Conservation (phyloP, 441 rosid species). For the Erodium chrysanthum region DNA sequence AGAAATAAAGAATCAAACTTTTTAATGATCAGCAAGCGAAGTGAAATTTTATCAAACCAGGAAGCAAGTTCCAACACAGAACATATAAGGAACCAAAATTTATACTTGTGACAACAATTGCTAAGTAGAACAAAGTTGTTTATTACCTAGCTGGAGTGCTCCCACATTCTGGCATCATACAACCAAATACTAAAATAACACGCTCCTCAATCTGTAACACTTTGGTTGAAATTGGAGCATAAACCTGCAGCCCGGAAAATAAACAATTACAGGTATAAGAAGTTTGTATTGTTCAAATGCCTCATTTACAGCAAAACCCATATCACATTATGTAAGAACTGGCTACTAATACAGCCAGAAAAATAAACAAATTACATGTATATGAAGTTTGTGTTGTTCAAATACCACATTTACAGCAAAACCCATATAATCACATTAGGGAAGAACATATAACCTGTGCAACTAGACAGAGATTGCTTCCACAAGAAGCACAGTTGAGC, state of each 20-base stretch:
- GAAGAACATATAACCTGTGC: slow-evolving; percentile 44
- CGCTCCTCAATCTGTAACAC: slow-evolving; percentile 46
- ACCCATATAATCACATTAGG: neutral
- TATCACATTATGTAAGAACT: too few species aligned
- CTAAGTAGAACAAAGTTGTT: too few species aligned
- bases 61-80: too few species aligned
- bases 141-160: slow-evolving; percentile 46
- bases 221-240: slow-evolving; percentile 53
- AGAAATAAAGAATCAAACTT: neutral
- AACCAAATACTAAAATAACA: slow-evolving; percentile 54
- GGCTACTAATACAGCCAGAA: too few species aligned
- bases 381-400: too few species aligned
- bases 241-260: slow-evolving; percentile 32
- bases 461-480: slow-evolving; percentile 51
- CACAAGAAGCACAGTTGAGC: slow-evolving; percentile 47
- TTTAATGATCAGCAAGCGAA: too few species aligned
- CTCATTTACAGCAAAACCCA: too few species aligned
- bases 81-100: too few species aligned
- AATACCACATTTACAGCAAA: too few species aligned
- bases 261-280: neutral
- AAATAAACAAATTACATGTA: neutral
- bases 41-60: too few species aligned
- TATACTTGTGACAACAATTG: too few species aligned
- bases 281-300: too few species aligned
- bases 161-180: slow-evolving; percentile 48